These are phyloP conservation scores for Paspalum notatum DNA, from an alignment of 176 grass and related monocot species.

Conservation along the genomic window DNA sequence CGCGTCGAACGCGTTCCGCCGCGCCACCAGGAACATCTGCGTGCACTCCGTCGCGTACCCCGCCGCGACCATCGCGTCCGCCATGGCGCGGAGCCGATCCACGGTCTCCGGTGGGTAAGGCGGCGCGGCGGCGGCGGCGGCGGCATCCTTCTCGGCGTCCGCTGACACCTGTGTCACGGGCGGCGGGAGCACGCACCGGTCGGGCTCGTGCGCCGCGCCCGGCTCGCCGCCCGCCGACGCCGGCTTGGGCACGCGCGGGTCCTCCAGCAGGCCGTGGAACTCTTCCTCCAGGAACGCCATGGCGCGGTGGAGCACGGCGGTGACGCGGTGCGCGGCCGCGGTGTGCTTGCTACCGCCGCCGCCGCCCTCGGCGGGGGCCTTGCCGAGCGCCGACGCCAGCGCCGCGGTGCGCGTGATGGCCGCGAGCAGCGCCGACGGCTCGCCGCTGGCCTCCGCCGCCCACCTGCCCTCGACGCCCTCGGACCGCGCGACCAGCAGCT, in stretches of 20 bases:
- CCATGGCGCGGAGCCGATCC: slow-evolving; percentile 59
- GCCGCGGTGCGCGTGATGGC: slow-evolving; percentile 50
- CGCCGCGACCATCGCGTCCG: slow-evolving; percentile 56
- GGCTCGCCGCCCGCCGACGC: not conserved
- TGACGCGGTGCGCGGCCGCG: slow-evolving; percentile 48
- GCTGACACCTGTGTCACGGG: too few species aligned
- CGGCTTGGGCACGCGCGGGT: slow-evolving; percentile 33
- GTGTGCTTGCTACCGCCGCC: slow-evolving; percentile 35
- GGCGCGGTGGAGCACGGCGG: slow-evolving; percentile 58
- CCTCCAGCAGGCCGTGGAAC: slow-evolving; percentile 64
- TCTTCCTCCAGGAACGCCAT: slow-evolving; percentile 97
- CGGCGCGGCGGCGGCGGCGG: not conserved
- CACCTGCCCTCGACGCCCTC: slow-evolving; percentile 53
- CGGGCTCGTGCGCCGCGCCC: slow-evolving; percentile 38
- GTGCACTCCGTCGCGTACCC: slow-evolving; percentile 85
- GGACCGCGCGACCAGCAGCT: slow-evolving; percentile 47
- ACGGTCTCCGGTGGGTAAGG: slow-evolving; percentile 52
- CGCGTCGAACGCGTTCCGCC: slow-evolving; percentile 59
- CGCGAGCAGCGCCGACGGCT: slow-evolving; percentile 48
- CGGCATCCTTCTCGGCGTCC: too few species aligned
- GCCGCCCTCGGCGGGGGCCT: slow-evolving; percentile 24
- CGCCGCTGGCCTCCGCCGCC: slow-evolving; percentile 24
- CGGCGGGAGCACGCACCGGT: slow-evolving; percentile 44
- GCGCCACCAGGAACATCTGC: slow-evolving; percentile 69
- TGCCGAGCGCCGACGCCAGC: slow-evolving; percentile 44